These are phyloP conservation scores for Persicaria tinctoria DNA, from an alignment of 148 eudicot species.

Conservation along the genomic window DNA sequence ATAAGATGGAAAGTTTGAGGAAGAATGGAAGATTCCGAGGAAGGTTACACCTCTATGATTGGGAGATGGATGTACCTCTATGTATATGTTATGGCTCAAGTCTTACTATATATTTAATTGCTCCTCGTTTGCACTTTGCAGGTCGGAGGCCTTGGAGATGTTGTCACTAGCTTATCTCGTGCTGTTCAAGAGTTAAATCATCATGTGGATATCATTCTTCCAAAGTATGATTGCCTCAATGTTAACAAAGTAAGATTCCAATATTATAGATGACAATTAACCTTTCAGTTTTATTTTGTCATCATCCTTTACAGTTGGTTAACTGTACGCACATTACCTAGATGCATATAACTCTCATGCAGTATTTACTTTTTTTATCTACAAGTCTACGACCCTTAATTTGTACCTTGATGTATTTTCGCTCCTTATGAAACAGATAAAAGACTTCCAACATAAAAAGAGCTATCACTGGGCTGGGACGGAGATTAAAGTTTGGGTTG, in stretches of 20 bases:
- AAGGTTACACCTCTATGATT: too few species aligned
- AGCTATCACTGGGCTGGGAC: constrained; percentile 86
- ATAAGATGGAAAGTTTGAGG: neutral
- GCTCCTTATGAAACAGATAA: constrained; percentile 43
- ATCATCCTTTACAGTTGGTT: neutral
- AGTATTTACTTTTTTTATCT: neutral
- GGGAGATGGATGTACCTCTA: neutral
- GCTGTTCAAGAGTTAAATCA: constrained; percentile 96
- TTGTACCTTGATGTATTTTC: neutral
- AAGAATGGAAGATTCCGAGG: too few species aligned
- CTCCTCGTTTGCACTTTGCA: constrained; percentile 20
- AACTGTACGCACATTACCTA: neutral
- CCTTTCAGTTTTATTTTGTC: neutral
- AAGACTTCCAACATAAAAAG: constrained; percentile 63
- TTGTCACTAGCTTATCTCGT: constrained; percentile 95
- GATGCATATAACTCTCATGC: neutral
- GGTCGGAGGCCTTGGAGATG: constrained; percentile 99
- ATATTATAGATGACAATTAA: too few species aligned
- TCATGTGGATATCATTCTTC: constrained; percentile 74
- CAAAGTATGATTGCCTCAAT: constrained; percentile 90
- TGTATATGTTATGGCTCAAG: neutral
- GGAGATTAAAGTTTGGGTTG: constrained; percentile 94
- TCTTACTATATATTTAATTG: neutral
- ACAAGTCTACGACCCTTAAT: too few species aligned
- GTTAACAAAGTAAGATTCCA: constrained; percentile 60